Percentiles rank a stretch among this genome's conserved stretches.
Conservation (phyloP, 345 rosid genomes). For the Eucalyptus albens region DNA sequence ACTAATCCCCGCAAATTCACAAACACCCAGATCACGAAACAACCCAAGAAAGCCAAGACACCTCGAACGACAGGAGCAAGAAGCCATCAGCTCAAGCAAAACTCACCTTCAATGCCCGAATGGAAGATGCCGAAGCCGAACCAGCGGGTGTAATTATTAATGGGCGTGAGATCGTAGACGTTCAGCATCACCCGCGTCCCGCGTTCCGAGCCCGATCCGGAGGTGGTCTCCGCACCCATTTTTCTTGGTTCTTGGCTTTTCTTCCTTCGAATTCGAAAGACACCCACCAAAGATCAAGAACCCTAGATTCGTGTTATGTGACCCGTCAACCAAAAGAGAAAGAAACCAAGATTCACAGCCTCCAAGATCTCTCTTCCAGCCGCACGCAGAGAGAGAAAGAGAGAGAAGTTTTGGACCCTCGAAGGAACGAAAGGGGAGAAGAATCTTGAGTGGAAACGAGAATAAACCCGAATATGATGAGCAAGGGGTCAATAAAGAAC, state of each 20-base stretch:
- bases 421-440: neutral
- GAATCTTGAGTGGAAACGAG: neutral
- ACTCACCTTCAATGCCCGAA: slow-evolving; percentile 81
- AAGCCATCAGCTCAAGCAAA: neutral
- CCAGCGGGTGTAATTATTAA: slow-evolving; percentile 72
- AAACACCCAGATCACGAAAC: neutral
- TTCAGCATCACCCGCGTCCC: slow-evolving; percentile 47
- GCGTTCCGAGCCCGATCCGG: slow-evolving; percentile 9
- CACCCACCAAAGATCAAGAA: neutral
- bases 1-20: neutral
- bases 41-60: neutral
- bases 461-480: neutral
- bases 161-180: slow-evolving; percentile 85
- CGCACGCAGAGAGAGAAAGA: neutral
- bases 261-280: neutral
- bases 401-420: neutral
- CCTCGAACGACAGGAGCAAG: neutral
- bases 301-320: neutral
- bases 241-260: neutral
- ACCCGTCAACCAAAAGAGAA: neutral
- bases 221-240: slow-evolving; percentile 32
- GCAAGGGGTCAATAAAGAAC: neutral
- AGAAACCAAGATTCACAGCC: neutral
- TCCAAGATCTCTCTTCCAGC: neutral
- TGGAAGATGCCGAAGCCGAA: slow-evolving; percentile 88